phyloP scores from a whole-genome alignment of 2,329 filamentous ascomycete genomes.

The Monosporascus sp. region DNA sequence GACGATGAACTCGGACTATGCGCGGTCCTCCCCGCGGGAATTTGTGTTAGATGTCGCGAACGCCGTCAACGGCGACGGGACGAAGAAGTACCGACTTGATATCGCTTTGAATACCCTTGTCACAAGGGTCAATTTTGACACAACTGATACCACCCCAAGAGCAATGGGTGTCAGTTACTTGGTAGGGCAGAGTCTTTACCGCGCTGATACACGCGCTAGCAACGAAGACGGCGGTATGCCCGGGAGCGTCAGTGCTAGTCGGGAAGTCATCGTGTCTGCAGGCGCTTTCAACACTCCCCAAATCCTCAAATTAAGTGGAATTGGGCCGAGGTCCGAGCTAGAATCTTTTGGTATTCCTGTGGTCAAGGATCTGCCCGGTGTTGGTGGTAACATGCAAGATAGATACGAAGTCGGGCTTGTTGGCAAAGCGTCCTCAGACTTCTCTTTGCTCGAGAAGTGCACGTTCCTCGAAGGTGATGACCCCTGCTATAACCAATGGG shows the following conservation, averaged over 20 bases:
- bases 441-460: slow-evolving; percentile 9
- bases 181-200: slow-evolving; percentile 6
- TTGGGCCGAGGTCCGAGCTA: slow-evolving; percentile 28
- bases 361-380: slow-evolving; percentile 48
- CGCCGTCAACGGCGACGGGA: not conserved
- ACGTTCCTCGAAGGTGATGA: slow-evolving; percentile 11
- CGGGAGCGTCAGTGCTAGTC: slow-evolving; percentile 1
- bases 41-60: not conserved
- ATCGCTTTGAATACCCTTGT: not conserved
- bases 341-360: slow-evolving; percentile 39
- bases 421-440: slow-evolving; percentile 9
- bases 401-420: slow-evolving; percentile 17
- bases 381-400: slow-evolving; percentile 31
- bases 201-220: slow-evolving; percentile 4
- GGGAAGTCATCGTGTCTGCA: slow-evolving; percentile 7
- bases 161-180: slow-evolving; percentile 6
- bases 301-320: slow-evolving; percentile 32
- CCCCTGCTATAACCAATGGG: slow-evolving; percentile 14
- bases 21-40: not conserved
- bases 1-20: not conserved
- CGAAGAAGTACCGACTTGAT: not conserved
- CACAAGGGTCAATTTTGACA: slow-evolving; percentile 1
- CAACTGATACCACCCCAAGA: not conserved
- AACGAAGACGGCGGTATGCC: not conserved
- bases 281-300: slow-evolving; percentile 33